Conservation (phyloP, 1,139 yeast species). For the Saccharomyces hybrid region DNA sequence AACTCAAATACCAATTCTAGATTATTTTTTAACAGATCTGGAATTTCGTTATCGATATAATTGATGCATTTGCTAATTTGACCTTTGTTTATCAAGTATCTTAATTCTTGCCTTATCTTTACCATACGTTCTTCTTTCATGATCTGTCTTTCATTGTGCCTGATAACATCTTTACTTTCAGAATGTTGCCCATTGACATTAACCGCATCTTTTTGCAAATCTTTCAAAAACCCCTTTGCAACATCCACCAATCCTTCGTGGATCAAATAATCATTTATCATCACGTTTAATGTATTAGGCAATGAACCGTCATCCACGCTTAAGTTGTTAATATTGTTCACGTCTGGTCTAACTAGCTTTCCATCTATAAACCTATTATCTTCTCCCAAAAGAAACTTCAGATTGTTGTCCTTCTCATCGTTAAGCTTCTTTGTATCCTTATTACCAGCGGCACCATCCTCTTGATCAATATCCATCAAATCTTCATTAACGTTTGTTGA, state of each 20-base stretch:
- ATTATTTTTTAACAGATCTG: constrained; percentile 38
- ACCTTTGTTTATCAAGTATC: constrained; percentile 39
- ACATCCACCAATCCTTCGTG: constrained; percentile 70
- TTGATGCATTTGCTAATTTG: constrained; percentile 43
- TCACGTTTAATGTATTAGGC: constrained; percentile 41
- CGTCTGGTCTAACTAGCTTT: constrained; percentile 23
- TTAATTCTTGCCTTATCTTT: constrained; percentile 44
- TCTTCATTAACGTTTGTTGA: background rate
- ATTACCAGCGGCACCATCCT: background rate
- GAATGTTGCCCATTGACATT: constrained; percentile 18
- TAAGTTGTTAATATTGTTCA: constrained; percentile 20
- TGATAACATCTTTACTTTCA: constrained; percentile 18
- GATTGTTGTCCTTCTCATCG: constrained; percentile 2
- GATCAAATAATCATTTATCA: constrained; percentile 61
- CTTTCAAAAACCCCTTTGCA: constrained; percentile 52
- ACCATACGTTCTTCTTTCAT: constrained; percentile 36
- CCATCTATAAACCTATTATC: constrained; percentile 21
- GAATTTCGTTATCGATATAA: constrained; percentile 40
- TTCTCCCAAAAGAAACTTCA: constrained; percentile 14
- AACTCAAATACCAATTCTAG: constrained; percentile 43
- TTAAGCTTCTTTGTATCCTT: background rate
- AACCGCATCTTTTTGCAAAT: constrained; percentile 32
- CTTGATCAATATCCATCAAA: constrained; percentile 7
- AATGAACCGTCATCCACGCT: constrained; percentile 32
- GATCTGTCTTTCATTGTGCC: constrained; percentile 25